A percentile compares a stretch with the other conserved stretches of the same genome.
Evolutionary conservation across 345 rosid species (phyloP).

Genomic region (Rhizophora apiculata): DNA sequence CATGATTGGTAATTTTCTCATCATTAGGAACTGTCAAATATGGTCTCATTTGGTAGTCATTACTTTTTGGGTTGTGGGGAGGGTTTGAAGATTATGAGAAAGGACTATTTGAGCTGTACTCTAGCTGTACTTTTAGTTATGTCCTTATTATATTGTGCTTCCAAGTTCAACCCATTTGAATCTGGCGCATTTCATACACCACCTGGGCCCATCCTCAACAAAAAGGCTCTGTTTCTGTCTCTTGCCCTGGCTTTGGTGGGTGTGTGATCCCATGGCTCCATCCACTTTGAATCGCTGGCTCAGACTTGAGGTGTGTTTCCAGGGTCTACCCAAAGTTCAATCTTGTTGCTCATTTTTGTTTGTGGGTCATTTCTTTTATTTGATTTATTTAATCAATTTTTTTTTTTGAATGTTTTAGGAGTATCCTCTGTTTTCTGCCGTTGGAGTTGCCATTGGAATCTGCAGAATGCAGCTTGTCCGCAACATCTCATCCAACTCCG

Average conservation of each 20-base stretch:
- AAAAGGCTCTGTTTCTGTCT: not conserved
- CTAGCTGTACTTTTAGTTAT: too few species aligned
- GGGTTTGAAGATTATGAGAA: too few species aligned
- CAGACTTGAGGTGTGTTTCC: slow-evolving; percentile 59
- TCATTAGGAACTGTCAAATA: too few species aligned
- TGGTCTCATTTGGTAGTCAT: too few species aligned
- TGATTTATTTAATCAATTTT: not conserved
- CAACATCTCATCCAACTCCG: slow-evolving; percentile 84
- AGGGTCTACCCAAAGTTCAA: slow-evolving; percentile 2
- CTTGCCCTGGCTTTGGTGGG: not conserved
- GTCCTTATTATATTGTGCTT: too few species aligned
- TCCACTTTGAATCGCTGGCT: slow-evolving; percentile 40
- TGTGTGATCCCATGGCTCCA: not conserved
- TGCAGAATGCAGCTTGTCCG: slow-evolving; percentile 76
- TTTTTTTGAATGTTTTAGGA: slow-evolving; percentile 39
- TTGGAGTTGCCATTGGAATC: slow-evolving; percentile 85
- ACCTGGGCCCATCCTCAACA: too few species aligned
- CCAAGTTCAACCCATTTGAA: too few species aligned
- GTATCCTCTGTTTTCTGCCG: slow-evolving; percentile 86
- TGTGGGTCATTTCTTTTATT: not conserved
- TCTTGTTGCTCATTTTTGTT: not conserved
- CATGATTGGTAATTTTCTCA: too few species aligned
- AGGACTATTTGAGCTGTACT: too few species aligned
- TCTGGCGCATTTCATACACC: too few species aligned
- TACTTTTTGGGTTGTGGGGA: too few species aligned